A percentile compares a stretch with the other conserved stretches of the same genome.
Conservation (phyloP, 2,329 filamentous ascomycete species). For the Penicillium oxalicum region DNA sequence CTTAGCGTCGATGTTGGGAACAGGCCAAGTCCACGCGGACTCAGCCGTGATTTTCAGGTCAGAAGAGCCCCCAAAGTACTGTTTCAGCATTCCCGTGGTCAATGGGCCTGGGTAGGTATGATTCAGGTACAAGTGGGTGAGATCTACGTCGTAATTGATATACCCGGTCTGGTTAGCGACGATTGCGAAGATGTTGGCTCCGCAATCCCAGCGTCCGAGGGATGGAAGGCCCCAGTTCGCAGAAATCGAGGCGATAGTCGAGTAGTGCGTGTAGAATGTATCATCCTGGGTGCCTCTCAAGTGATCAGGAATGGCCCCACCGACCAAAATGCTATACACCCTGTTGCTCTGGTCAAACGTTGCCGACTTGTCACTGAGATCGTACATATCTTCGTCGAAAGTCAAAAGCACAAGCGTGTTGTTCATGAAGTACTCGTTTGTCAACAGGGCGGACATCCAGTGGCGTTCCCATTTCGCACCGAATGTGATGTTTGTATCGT, state of each 20-base stretch:
- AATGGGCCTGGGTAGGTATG: background rate
- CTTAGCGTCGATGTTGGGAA: background rate
- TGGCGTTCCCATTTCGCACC: constrained; percentile 1
- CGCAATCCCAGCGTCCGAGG: constrained; percentile 1
- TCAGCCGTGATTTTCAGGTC: background rate
- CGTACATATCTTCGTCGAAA: constrained; percentile 1
- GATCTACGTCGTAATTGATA: background rate
- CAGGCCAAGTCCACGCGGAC: background rate
- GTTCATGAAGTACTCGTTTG: constrained; percentile 1
- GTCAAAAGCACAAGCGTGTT: constrained; percentile 1
- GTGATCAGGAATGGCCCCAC: background rate
- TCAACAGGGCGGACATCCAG: constrained; percentile 1
- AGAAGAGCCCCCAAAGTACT: background rate
- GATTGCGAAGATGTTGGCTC: background rate
- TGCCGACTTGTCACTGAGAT: too few species aligned
- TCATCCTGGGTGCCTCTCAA: background rate
- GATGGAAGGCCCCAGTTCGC: constrained; percentile 2
- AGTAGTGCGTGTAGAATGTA: constrained; percentile 4
- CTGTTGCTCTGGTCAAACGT: background rate
- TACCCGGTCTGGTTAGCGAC: background rate
- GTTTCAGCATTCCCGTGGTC: background rate
- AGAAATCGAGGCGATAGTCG: constrained; percentile 1
- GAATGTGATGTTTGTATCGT: background rate
- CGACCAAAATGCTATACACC: background rate
- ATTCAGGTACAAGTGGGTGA: background rate